Base-by-base conservation (phyloP, 1,284 basidiomycete genomes). In the Puccinia triticina region DNA sequence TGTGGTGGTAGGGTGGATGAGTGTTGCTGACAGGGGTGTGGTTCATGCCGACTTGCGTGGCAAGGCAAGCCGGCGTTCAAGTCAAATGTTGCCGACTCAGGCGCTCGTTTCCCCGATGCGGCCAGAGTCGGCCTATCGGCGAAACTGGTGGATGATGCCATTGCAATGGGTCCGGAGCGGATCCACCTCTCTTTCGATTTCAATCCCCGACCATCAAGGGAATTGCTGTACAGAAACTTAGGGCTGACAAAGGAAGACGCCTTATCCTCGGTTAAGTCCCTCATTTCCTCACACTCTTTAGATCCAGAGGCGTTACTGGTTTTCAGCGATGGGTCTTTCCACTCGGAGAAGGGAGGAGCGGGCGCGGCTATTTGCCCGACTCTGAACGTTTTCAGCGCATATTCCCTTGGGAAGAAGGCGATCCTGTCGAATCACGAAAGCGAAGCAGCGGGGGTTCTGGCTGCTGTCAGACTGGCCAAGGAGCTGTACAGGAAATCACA, bases 321-420 rank as follows among this genome's bases (percentile, higher is more conserved):
- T 34, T 64, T 64, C 59, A 64, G 59, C 16, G 67, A 69, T 23
- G 67, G 67, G 40, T 69, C 67, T 1, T 46, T 3, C n/a, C 18
- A 46, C 40, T 21, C 67, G 10, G 67, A 69, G 11, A 69, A 48
- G n/a, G 67, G 67, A 3, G 67, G 67, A 29, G 67, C 67, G 7
- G 67, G 67, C 2, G 67, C 67, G 1, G 67, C 67, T 23, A 16
- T 46, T 7, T 69, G 67, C 67, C 67, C 67, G 2, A 48, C 2
- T 11, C 18, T 4, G 4, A 48, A 43, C 26, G 5, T n/a, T 5
- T 69, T 69, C 40, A n/a, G 21, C 21, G 23, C 67, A 14, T 26
- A 12, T 16, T 5, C 67, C 12, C 10, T 69, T 8, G 12, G 67
- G 2, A 69, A 48, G 8, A n/a, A 48, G 1, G 21, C 67, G 4